phyloP scores from a whole-genome alignment of 352 stramenopile genomes.

The Paralagenidium karlingii region DNA sequence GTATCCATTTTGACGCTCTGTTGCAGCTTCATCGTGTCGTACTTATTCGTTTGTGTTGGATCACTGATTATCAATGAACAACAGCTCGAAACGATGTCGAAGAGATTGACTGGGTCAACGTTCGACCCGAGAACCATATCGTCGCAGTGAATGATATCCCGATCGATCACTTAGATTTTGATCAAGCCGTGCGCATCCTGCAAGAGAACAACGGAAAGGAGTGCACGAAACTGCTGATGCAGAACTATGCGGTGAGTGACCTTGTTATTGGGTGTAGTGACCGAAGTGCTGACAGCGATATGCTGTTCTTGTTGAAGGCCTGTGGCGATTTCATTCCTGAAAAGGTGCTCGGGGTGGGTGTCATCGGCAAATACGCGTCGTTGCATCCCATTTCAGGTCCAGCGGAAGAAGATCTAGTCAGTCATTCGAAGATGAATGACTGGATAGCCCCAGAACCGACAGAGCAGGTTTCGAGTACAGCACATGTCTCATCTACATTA shows the following conservation, averaged over 20 bases:
- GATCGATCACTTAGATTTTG: constrained; percentile 76
- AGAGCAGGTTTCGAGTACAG: too few relatives aligned
- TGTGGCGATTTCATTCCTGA: constrained; percentile 80
- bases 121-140: constrained; percentile 76
- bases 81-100: constrained; percentile 43
- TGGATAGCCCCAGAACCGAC: too few relatives aligned
- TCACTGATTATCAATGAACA: neutral
- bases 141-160: constrained; percentile 80
- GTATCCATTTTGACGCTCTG: too few relatives aligned
- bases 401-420: constrained; percentile 15
- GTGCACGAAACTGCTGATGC: constrained; percentile 80
- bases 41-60: neutral
- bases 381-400: constrained; percentile 52
- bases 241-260: constrained; percentile 61
- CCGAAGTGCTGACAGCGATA: neutral
- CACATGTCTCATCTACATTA: too few relatives aligned
- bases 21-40: too few relatives aligned
- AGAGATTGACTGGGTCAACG: constrained; percentile 68
- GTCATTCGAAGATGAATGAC: neutral
- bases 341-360: constrained; percentile 71
- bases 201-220: constrained; percentile 80
- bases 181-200: constrained; percentile 56
- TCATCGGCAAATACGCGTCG: constrained; percentile 71
- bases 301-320: constrained; percentile 9
- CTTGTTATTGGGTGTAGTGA: neutral